Evolutionary conservation across 495 filamentous ascomycete species (phyloP), one percentile per base, ranked within the genome.

Genomic region (Neurospora sublineolata): DNA sequence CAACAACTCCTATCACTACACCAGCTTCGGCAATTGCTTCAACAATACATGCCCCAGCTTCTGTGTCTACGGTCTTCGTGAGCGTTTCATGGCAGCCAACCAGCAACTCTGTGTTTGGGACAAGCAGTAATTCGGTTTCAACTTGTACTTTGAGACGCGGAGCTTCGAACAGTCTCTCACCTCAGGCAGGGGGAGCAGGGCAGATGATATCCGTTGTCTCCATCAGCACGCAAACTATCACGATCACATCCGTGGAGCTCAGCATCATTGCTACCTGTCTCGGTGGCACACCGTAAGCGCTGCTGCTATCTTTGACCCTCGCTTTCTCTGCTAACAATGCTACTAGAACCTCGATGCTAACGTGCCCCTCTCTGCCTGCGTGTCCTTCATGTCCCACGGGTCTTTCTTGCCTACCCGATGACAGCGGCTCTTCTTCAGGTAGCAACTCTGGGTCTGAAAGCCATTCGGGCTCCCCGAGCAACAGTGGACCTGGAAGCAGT

Each of bases 261-360:
- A 73, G 72, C 9, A 39, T 67, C 18, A 11, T 73, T 20, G 70
- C 72, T n/a, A 69, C 72, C 20, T 73, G 72, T 39, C 37, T 67
- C 33, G 37, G 69, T 42, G 30, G 38, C 14, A 36, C n/a, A n/a
- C 42, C 60, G 72, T 73, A 69, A 67, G 72, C 30, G 37, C 39
- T n/a, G 30, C 23, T 64, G 27, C 12, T 36, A 64, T 64, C 10
- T 58, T 16, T 3, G 6, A 33, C 7, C 23, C 18, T 33, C 14
- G 14, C 33, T 60, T 8, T 37, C n/a, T 42, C 30, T 68, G 37
- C 69, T 73, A 46, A 73, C 20, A 33, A 33, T 44, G n/a, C 27
- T 8, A 40, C 2, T 60, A 73, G 72, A 30, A 68, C 60, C 30
- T 58, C 64, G 36, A 73, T 39, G 23, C 18, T 46, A 8, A 18